Evolutionary conservation across 2,329 filamentous ascomycete genomes (phyloP).

Genomic region (Shiraia sp.): DNA sequence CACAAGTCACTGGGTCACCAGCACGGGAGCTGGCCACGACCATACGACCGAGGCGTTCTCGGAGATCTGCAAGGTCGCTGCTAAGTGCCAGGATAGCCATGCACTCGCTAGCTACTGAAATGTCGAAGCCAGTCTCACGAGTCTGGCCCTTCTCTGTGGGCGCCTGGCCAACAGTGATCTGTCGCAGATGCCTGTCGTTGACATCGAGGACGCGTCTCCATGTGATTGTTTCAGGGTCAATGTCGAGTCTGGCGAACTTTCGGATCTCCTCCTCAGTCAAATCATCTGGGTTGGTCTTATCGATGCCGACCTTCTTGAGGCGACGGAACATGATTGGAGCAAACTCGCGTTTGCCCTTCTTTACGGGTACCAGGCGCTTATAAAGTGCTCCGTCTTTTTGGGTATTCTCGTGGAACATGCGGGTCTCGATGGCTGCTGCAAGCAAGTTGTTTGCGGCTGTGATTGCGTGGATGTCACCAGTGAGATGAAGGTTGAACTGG

Average conservation of each 20-base stretch:
- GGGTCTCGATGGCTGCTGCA: constrained; percentile 93
- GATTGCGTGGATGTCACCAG: constrained; percentile 96
- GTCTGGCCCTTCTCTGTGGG: constrained; percentile 87
- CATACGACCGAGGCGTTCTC: constrained; percentile 92
- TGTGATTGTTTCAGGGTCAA: constrained; percentile 95
- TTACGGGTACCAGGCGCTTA: constrained; percentile 81
- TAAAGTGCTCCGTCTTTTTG: constrained; percentile 90
- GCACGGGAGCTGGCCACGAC: constrained; percentile 84
- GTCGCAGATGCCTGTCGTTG: constrained; percentile 91
- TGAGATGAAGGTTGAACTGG: constrained; percentile 97
- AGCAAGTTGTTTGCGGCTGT: constrained; percentile 96
- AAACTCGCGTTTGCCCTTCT: constrained; percentile 88
- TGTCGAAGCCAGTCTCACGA: constrained; percentile 92
- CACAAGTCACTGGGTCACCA: constrained; percentile 92
- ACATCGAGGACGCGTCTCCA: constrained; percentile 97
- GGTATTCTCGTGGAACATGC: constrained; percentile 97
- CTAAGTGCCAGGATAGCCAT: constrained; percentile 98
- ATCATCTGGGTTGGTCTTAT: constrained; percentile 90
- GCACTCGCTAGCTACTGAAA: constrained; percentile 95
- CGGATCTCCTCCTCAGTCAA: constrained; percentile 86
- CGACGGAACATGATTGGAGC: constrained; percentile 89
- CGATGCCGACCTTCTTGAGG: constrained; percentile 92
- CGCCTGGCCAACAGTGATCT: constrained; percentile 85
- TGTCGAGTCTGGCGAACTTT: constrained; percentile 90
- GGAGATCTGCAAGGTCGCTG: constrained; percentile 84